Evolutionary conservation across 164 flowering plant species (phyloP).

Genomic region (Tetracentron sinense): DNA sequence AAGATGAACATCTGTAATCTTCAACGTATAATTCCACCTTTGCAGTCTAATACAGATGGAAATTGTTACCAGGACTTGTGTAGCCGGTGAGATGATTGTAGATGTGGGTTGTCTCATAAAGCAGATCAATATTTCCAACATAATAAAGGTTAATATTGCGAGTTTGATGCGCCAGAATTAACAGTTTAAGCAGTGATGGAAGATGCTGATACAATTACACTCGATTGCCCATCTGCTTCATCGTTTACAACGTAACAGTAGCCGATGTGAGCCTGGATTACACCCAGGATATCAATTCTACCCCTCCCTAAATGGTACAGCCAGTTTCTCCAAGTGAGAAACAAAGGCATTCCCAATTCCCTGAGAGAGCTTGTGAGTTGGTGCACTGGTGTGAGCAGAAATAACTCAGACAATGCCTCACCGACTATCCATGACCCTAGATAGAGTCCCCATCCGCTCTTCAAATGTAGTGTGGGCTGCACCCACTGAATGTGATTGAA

Average conservation of each 20-base stretch:
- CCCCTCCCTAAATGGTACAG: constrained; percentile 70
- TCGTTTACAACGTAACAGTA: constrained; percentile 16
- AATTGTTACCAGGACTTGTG: too few species aligned
- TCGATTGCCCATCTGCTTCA: not conserved
- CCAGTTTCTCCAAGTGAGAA: constrained; percentile 58
- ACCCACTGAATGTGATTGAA: constrained; percentile 77
- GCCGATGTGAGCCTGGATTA: constrained; percentile 32
- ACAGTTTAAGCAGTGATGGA: not conserved
- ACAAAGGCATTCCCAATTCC: constrained; percentile 66
- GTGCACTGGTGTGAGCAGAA: constrained; percentile 76
- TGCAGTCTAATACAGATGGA: constrained; percentile 27
- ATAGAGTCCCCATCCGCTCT: constrained; percentile 76
- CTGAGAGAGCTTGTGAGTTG: constrained; percentile 75
- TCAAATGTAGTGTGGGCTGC: constrained; percentile 91
- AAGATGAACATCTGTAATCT: constrained; percentile 34
- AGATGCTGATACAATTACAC: too few species aligned
- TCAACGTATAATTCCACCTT: constrained; percentile 33
- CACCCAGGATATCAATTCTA: constrained; percentile 58
- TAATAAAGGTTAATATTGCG: not conserved
- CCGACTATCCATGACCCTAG: constrained; percentile 39
- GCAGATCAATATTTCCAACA: too few species aligned
- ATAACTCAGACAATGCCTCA: constrained; percentile 55
- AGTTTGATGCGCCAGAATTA: not conserved
- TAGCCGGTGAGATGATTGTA: too few species aligned
- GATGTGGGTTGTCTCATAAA: too few species aligned